These are phyloP conservation scores for Wallacemonas sp. DNA, from an alignment of 208 protist species.

Conservation along the genomic window DNA sequence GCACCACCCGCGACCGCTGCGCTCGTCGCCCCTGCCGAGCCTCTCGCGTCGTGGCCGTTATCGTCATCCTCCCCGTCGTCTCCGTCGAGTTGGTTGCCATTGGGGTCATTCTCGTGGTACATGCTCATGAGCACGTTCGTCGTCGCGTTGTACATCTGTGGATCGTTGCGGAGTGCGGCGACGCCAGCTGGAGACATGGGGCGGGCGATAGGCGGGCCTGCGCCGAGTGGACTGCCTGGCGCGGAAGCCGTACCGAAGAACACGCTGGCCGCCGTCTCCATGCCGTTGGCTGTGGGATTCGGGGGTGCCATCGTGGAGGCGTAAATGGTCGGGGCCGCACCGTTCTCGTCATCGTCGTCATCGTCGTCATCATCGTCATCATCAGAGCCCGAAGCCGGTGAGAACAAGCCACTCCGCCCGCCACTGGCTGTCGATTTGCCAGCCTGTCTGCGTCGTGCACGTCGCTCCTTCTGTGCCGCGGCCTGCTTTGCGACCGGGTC, in stretches of 20 bases:
- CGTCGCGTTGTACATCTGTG: constrained; percentile 37
- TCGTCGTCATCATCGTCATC: constrained; percentile 23
- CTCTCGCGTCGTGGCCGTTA: neutral
- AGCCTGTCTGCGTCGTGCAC: constrained; percentile 30
- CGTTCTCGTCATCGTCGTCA: constrained; percentile 14
- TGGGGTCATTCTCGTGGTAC: constrained; percentile 22
- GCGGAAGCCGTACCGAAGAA: neutral
- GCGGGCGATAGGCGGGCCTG: neutral
- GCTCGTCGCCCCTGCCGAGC: neutral
- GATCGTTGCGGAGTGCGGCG: neutral
- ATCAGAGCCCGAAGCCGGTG: constrained; percentile 3
- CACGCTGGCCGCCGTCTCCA: neutral
- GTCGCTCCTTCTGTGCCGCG: constrained; percentile 40
- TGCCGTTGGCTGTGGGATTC: constrained; percentile 1
- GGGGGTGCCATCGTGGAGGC: constrained; percentile 19
- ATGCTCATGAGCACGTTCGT: constrained; percentile 36
- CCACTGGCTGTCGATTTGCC: constrained; percentile 18
- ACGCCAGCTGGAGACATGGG: neutral
- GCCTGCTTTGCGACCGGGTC: constrained; percentile 71
- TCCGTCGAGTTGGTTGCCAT: too few species aligned
- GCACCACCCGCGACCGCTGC: neutral
- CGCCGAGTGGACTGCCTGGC: neutral
- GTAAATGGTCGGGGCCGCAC: constrained; percentile 18
- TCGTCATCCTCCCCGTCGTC: too few species aligned
- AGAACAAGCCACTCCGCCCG: neutral